Evolutionary conservation across 108 stramenopile species (phyloP), one percentile per base, ranked within the genome.

Genomic region (Cyclotella choctawhatcheeana): DNA sequence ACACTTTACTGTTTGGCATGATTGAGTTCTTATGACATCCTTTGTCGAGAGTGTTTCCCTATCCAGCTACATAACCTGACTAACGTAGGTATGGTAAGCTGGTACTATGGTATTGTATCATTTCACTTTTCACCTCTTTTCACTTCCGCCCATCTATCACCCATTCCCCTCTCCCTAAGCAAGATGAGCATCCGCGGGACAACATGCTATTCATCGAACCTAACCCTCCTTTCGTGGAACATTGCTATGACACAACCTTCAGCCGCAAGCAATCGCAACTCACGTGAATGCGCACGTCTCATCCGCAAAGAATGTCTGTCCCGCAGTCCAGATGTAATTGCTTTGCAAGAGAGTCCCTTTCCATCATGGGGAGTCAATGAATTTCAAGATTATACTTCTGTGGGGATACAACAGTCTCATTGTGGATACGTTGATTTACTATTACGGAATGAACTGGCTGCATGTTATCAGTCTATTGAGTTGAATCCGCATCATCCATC

Each of bases 371-470:
- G 74, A 14, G 18, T 13, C 1, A 44, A 63, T 4, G 31, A 35
- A 8, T 75, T 75, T 52, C 74, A 34, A 32, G 74, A 67, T 25
- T 80, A 80, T 52, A 35, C 64, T 50, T 70, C 68, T 12, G 29
- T 56, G 43, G 77, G 77, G 24, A 69, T 34, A 17, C 37, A 30
- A 17, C n/a, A 20, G 21, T 75, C 79, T 4, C 79, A 80, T 44
- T 80, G 79, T 45, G 79, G 79, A 13, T 75, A 75, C 40, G 73
- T 74, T 35, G 74, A 80, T 63, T 70, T 80, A 33, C 61, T 80
- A 25, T 27, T 80, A 2, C 59, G 44, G 14, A 47, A 64, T 25
- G 52, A 75, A 22, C 26, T 74, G 53, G 51, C 60, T 7, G n/a
- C 13, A 25, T 10, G 17, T 3, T 63, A 20, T 43, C 6, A 44